These are phyloP conservation scores for Centaurea solstitialis DNA, from an alignment of 129 eudicot genomes.

Conservation along the genomic window DNA sequence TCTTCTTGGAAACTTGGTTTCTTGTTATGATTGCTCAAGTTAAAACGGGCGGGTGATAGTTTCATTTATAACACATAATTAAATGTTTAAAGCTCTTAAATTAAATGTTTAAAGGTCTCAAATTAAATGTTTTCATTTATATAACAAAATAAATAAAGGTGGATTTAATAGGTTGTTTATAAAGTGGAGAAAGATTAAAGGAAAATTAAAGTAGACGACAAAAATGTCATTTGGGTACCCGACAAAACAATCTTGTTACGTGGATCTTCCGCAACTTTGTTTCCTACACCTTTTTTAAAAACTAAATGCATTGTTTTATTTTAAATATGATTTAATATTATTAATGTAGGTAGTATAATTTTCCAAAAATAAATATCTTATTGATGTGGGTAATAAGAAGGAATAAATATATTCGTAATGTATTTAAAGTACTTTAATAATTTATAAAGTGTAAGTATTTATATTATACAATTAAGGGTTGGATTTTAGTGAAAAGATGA, in stretches of 20 bases:
- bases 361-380: not conserved
- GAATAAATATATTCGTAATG: too few relatives aligned
- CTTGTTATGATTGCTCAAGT: too few relatives aligned
- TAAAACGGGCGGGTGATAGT: too few relatives aligned
- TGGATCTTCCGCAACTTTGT: constrained; percentile 38
- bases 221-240: constrained; percentile 29
- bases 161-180: not conserved
- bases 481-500: too few relatives aligned
- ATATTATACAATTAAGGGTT: too few relatives aligned
- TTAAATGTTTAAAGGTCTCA: too few relatives aligned
- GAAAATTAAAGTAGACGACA: constrained; percentile 32
- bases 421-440: too few relatives aligned
- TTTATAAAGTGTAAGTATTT: not conserved
- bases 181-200: not conserved
- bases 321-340: not conserved
- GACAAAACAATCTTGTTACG: constrained; percentile 39
- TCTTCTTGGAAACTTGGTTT: too few relatives aligned
- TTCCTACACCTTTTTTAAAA: constrained; percentile 12
- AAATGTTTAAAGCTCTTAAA: not conserved
- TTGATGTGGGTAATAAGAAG: not conserved
- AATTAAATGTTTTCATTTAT: not conserved
- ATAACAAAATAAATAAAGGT: not conserved
- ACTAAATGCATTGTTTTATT: constrained; percentile 6
- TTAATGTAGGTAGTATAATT: not conserved
- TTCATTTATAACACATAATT: too few relatives aligned